These are phyloP conservation scores for Fusarium pseudoanthophilum DNA, from an alignment of 2,329 filamentous ascomycete genomes.

Conservation along the genomic window DNA sequence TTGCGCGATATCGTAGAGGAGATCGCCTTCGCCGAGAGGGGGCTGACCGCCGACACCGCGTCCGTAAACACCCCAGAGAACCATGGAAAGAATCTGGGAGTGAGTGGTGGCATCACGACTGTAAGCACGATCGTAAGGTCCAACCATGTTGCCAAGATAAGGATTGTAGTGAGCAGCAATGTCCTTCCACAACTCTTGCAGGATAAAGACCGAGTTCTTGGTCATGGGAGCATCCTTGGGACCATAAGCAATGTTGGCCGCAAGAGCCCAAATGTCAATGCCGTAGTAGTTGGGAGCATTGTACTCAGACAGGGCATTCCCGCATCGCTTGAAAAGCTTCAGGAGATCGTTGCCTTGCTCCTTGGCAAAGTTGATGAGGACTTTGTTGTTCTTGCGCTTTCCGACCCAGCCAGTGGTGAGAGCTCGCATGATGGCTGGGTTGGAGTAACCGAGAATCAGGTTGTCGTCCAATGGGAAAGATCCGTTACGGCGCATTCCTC, in stretches of 20 bases:
- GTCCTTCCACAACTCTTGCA: slow-evolving; percentile 37
- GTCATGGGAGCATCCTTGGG: slow-evolving; percentile 19
- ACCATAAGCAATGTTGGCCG: slow-evolving; percentile 7
- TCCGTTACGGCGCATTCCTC: slow-evolving; percentile 19
- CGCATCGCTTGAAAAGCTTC: slow-evolving; percentile 42
- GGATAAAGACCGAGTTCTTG: slow-evolving; percentile 12
- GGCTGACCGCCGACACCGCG: slow-evolving; percentile 7
- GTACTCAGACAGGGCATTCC: slow-evolving; percentile 3
- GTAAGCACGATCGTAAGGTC: slow-evolving; percentile 39
- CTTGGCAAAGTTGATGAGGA: slow-evolving; percentile 51
- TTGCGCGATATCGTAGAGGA: slow-evolving; percentile 7
- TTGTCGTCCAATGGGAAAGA: slow-evolving; percentile 4
- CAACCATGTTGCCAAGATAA: slow-evolving; percentile 38
- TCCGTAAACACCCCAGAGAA: slow-evolving; percentile 13
- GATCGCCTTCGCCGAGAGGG: slow-evolving; percentile 5
- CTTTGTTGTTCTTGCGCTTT: slow-evolving; percentile 50
- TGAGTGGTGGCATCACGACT: slow-evolving; percentile 39
- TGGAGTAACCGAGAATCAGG: slow-evolving; percentile 52
- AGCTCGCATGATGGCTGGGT: slow-evolving; percentile 55
- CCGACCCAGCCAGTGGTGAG: slow-evolving; percentile 56
- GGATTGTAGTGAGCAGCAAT: slow-evolving; percentile 37
- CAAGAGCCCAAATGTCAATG: slow-evolving; percentile 17
- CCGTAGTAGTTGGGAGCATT: slow-evolving; percentile 18
- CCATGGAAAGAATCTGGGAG: slow-evolving; percentile 16
- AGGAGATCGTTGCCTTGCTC: slow-evolving; percentile 46